These are phyloP conservation scores for Paraleonurus japonicus DNA, from an alignment of 257 asterid species.

Conservation along the genomic window DNA sequence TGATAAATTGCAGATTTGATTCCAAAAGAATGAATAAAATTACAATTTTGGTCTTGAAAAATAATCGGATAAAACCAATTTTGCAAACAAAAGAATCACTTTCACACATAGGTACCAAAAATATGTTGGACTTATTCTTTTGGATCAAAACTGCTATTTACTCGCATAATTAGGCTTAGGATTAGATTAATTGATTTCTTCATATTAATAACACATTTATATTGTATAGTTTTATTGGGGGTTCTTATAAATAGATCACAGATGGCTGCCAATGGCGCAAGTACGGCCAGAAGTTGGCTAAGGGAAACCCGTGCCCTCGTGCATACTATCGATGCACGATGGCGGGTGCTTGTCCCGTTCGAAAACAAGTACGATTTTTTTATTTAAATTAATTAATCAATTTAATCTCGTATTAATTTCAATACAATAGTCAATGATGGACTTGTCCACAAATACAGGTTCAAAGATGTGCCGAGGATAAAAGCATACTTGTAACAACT, in stretches of 20 bases:
- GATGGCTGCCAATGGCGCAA: constrained; percentile 99
- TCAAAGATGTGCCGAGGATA: constrained; percentile 90
- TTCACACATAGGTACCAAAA: too few species aligned
- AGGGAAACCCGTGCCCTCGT: constrained; percentile 96
- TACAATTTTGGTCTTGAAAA: too few species aligned
- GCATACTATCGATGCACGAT: constrained; percentile 97
- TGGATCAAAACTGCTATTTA: too few species aligned
- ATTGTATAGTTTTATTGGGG: neutral
- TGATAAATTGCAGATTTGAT: too few species aligned
- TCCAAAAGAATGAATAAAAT: too few species aligned
- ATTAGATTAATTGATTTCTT: neutral
- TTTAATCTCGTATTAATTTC: too few species aligned
- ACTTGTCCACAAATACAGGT: constrained; percentile 39
- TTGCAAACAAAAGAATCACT: too few species aligned
- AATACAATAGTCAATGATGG: too few species aligned
- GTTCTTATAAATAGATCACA: constrained; percentile 47
- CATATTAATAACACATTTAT: neutral
- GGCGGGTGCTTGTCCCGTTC: constrained; percentile 94
- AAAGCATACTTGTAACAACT: constrained; percentile 68
- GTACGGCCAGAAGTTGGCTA: constrained; percentile 96
- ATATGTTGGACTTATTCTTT: too few species aligned
- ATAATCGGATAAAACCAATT: too few species aligned
- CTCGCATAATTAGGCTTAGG: too few species aligned
- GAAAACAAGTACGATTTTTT: constrained; percentile 68
- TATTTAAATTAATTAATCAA: too few species aligned